Percentiles rank a stretch among this genome's conserved stretches.
Conservation (phyloP, 352 stramenopile species). For the Globisporangium parvum region DNA sequence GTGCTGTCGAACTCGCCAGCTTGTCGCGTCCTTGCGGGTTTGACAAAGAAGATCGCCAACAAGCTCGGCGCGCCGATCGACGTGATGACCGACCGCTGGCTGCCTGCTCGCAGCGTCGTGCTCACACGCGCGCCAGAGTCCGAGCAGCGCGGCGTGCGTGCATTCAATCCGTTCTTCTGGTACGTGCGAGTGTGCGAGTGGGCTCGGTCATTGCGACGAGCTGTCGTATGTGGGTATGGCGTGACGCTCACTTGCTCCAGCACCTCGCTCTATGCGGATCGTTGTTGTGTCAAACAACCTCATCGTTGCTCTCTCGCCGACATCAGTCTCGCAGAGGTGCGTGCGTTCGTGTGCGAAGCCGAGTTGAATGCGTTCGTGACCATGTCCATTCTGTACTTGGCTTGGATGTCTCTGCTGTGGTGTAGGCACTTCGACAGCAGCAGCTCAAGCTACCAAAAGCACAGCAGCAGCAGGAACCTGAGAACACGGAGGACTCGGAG, state of each 20-base stretch:
- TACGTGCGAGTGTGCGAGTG: conserved; percentile 15
- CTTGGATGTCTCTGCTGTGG: not conserved
- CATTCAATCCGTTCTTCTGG: conserved; percentile 77
- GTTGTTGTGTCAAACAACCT: no score
- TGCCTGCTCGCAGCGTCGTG: conserved; percentile 31
- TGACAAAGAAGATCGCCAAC: conserved; percentile 83
- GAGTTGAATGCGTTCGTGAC: no score
- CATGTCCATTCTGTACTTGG: no score
- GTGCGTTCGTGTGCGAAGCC: no score
- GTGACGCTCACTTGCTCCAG: no score
- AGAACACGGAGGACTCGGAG: not conserved
- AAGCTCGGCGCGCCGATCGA: conserved; percentile 73
- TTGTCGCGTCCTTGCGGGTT: conserved; percentile 62
- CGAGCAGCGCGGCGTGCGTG: conserved; percentile 18
- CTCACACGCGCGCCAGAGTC: conserved; percentile 13
- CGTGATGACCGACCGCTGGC: conserved; percentile 83
- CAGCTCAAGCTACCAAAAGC: not conserved
- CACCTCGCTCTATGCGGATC: no score
- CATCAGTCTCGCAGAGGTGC: not conserved
- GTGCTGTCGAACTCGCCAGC: conserved; percentile 66
- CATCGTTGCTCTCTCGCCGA: not conserved
- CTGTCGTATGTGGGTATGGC: no score
- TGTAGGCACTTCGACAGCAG: not conserved
- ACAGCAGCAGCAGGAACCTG: not conserved
- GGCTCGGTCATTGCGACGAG: no score